These are phyloP conservation scores for Zygosaccharomyces rouxii DNA, from an alignment of 805 yeast genomes.

Conservation along the genomic window DNA sequence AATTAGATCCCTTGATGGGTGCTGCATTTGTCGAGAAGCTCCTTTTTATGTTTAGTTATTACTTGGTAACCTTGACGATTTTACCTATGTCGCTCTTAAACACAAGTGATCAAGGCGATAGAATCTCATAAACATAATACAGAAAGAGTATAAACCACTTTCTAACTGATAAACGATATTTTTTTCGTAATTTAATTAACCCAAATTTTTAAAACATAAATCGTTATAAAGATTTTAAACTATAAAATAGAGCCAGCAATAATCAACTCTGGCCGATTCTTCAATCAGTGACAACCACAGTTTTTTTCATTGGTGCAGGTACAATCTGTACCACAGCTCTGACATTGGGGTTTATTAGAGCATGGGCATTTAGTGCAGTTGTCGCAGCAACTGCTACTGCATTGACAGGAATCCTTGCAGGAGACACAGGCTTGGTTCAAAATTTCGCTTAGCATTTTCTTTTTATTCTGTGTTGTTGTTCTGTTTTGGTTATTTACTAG, in stretches of 20 bases:
- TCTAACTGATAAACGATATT: too few relatives aligned
- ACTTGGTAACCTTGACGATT: neutral
- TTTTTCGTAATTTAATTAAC: too few relatives aligned
- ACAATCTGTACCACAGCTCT: neutral
- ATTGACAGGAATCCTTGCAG: neutral
- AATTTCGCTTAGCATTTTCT: neutral
- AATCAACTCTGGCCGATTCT: too few relatives aligned
- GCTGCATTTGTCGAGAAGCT: neutral
- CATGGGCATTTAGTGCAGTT: neutral
- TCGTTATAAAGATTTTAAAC: neutral
- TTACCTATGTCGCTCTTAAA: too few relatives aligned
- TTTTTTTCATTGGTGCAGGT: neutral
- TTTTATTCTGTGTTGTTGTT: neutral
- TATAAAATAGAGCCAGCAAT: neutral
- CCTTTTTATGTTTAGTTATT: neutral
- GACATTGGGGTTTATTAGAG: neutral
- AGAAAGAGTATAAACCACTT: too few relatives aligned
- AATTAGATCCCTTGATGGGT: too few relatives aligned
- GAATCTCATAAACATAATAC: too few relatives aligned
- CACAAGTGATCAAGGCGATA: too few relatives aligned
- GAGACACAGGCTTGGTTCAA: neutral
- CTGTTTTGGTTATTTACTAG: neutral
- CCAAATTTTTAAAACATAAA: too few relatives aligned
- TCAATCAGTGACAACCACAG: neutral
- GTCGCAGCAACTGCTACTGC: neutral